Evolutionary conservation across 139 green algal genomes (phyloP), one percentile per base, ranked within the genome.

Genomic region (Chlamydomonas sp.): DNA sequence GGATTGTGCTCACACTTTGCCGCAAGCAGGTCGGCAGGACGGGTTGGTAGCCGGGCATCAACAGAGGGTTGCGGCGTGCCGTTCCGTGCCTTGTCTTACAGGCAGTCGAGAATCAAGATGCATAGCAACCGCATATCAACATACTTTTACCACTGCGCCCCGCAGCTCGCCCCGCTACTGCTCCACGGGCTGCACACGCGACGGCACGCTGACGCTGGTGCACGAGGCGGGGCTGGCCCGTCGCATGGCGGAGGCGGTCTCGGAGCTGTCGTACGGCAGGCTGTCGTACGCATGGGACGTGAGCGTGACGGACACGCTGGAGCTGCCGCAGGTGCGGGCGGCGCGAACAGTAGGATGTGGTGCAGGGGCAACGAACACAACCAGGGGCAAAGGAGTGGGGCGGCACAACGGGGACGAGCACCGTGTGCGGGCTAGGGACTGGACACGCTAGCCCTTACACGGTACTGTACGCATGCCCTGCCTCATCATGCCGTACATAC

Each of bases 131-230:
- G 31, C 31, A 49, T 49, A 49, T 49, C 31, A 49, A 49, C 31
- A 49, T 49, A 49, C 31, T 49, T 49, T 49, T 49, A 49, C 31
- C 31, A 49, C 31, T 49, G 31, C 31, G 31, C 31, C 31, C 31
- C 31, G 31, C 79, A 89, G 84, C 17, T 67, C 77, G 12, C 77
- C 62, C 57, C 15, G 58, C 31, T 88, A 83, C 88, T 96, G 92
- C 87, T 94, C 92, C 62, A 90, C 83, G 57, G 87, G 83, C 15
- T 96, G 94, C 91, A 96, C 93, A 1, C 59, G 67, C 8, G 81
- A 83, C 20, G 92, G 87, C 4, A 91, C 89, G 0, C 64, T 77
- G 31, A 57, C 75, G 61, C 80, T 96, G 69, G 85, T 90, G 17
- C 1, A 69, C 60, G 2, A 15, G 17, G 5, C 91, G 58, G 92